phyloP scores from a whole-genome alignment of 2,329 filamentous ascomycete species.

The Apiospora aurea region DNA sequence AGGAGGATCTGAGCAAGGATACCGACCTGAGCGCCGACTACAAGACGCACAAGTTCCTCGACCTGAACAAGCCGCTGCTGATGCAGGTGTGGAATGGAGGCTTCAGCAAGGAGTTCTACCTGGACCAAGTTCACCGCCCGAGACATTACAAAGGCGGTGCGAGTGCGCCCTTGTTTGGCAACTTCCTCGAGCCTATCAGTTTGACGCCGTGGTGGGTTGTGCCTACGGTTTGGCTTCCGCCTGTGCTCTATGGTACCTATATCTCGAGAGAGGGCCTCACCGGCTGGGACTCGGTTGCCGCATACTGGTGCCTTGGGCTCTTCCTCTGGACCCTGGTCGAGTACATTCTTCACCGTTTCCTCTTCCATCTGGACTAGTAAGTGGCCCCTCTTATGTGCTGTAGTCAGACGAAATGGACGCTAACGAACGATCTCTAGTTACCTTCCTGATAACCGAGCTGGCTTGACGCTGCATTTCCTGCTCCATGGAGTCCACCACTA shows the following conservation, averaged over 20 bases:
- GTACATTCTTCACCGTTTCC: slow-evolving; percentile 85
- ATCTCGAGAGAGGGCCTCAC: slow-evolving; percentile 68
- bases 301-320: slow-evolving; percentile 75
- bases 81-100: slow-evolving; percentile 87
- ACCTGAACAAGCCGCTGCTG: slow-evolving; percentile 83
- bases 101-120: slow-evolving; percentile 95
- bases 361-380: slow-evolving; percentile 94
- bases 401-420: not conserved
- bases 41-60: slow-evolving; percentile 91
- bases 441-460: slow-evolving; percentile 90
- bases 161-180: slow-evolving; percentile 93
- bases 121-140: slow-evolving; percentile 94
- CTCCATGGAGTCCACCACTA: slow-evolving; percentile 98
- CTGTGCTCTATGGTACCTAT: slow-evolving; percentile 74
- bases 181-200: slow-evolving; percentile 96
- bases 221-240: slow-evolving; percentile 85
- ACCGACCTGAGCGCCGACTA: slow-evolving; percentile 81
- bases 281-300: slow-evolving; percentile 53
- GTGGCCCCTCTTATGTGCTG: slow-evolving; percentile 42
- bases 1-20: slow-evolving; percentile 84
- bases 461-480: slow-evolving; percentile 86
- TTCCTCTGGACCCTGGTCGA: slow-evolving; percentile 89
- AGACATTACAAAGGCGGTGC: slow-evolving; percentile 94
- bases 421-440: slow-evolving; percentile 61
- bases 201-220: slow-evolving; percentile 95